phyloP scores from a whole-genome alignment of 768 basidiomycete genomes.

The Boletus reticulatus region DNA sequence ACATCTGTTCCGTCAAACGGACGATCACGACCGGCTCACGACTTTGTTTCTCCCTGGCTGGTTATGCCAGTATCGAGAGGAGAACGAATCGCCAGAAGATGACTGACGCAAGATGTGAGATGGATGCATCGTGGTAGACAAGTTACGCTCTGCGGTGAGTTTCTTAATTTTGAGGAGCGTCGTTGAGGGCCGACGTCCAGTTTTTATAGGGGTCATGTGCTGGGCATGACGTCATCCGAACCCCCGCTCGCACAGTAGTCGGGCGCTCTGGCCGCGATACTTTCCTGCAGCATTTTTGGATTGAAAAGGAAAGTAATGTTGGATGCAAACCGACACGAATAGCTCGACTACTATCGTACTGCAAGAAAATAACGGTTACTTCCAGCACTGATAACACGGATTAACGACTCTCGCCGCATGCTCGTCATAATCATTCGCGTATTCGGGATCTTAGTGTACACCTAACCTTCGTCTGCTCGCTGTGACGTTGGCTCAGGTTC shows the following conservation, averaged over 20 bases:
- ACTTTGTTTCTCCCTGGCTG: constrained; percentile 34
- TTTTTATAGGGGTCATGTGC: constrained; percentile 20
- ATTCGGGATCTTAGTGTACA: not conserved
- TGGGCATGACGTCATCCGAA: constrained; percentile 25
- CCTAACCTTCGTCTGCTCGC: not conserved
- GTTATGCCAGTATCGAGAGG: constrained; percentile 33
- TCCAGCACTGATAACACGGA: too few species aligned
- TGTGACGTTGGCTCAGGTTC: not conserved
- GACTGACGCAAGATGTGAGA: constrained; percentile 24
- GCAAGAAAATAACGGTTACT: too few species aligned
- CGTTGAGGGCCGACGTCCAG: constrained; percentile 17
- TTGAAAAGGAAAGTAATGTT: too few species aligned
- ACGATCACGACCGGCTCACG: constrained; percentile 12
- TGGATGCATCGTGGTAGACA: constrained; percentile 20
- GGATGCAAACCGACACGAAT: too few species aligned
- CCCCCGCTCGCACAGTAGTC: too few species aligned
- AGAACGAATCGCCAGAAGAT: constrained; percentile 23
- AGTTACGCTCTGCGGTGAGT: not conserved
- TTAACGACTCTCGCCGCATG: not conserved
- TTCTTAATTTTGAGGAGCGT: not conserved
- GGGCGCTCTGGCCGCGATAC: too few species aligned
- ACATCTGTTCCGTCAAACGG: too few species aligned
- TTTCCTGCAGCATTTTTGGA: too few species aligned
- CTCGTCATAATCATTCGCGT: not conserved
- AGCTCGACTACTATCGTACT: too few species aligned